A percentile compares a stretch with the other conserved stretches of the same genome.
phyloP scores from a whole-genome alignment of 805 yeast species.

The Diddensiella santjacobensis region DNA sequence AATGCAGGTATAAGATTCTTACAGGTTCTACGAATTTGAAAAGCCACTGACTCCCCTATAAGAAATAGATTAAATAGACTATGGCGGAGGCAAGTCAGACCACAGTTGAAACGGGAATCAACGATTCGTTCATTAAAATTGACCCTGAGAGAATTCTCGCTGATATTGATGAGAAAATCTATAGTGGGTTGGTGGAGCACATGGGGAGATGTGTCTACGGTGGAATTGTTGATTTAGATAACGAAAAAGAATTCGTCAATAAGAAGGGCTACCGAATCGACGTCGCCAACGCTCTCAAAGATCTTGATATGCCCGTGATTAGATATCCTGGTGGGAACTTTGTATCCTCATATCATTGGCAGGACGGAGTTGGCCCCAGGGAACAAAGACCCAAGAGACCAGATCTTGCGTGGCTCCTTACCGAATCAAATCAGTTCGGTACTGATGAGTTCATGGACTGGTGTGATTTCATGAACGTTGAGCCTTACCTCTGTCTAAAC shows the following conservation, averaged over 20 bases:
- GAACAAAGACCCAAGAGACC: constrained; percentile 34
- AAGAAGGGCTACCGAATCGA: constrained; percentile 32
- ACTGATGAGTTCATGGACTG: constrained; percentile 38
- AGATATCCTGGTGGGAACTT: constrained; percentile 40
- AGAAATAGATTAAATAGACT: too few species aligned
- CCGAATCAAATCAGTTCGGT: constrained; percentile 35
- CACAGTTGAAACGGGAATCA: neutral
- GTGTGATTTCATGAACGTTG: constrained; percentile 32
- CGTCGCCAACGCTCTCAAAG: constrained; percentile 33
- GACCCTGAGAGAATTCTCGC: constrained; percentile 31
- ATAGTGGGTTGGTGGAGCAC: constrained; percentile 38
- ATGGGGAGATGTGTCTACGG: constrained; percentile 38
- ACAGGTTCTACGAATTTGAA: too few species aligned
- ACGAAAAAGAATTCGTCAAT: constrained; percentile 22
- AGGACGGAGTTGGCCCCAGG: constrained; percentile 36
- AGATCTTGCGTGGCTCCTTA: constrained; percentile 36
- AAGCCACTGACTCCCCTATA: too few species aligned
- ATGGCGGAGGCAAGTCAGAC: constrained; percentile 6
- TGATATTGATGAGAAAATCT: constrained; percentile 30
- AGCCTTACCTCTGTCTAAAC: constrained; percentile 36
- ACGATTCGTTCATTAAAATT: constrained; percentile 17
- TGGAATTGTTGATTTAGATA: constrained; percentile 35
- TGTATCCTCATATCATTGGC: constrained; percentile 36
- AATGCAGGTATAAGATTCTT: too few species aligned
- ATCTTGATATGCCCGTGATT: constrained; percentile 34